Evolutionary conservation across 805 yeast species (phyloP).

Genomic region (Jamesozyma piceae): DNA sequence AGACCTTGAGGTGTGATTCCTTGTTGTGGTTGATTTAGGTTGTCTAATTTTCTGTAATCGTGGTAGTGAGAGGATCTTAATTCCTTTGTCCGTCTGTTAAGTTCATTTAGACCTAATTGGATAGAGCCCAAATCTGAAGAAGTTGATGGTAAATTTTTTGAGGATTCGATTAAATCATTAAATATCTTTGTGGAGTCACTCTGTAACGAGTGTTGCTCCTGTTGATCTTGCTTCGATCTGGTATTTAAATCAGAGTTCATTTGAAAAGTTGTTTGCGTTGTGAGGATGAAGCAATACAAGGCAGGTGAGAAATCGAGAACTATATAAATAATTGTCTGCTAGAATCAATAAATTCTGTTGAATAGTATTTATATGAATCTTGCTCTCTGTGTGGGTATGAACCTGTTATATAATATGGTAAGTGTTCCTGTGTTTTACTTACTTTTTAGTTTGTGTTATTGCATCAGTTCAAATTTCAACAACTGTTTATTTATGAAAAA

Average conservation of each 20-base stretch:
- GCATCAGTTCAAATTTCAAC: too few species aligned
- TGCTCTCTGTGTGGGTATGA: too few species aligned
- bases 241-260: neutral
- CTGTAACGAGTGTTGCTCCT: neutral
- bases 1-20: slow-evolving; percentile 8
- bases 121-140: slow-evolving; percentile 68
- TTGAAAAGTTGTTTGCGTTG: too few species aligned
- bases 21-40: neutral
- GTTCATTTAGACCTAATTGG: slow-evolving; percentile 70
- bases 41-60: slow-evolving; percentile 6
- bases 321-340: too few species aligned
- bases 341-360: too few species aligned
- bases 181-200: slow-evolving; percentile 28
- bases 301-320: too few species aligned
- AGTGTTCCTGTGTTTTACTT: too few species aligned
- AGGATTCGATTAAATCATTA: slow-evolving; percentile 68
- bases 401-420: too few species aligned
- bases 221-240: neutral
- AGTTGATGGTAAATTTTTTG: slow-evolving; percentile 60
- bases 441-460: too few species aligned
- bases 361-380: too few species aligned
- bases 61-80: slow-evolving; percentile 32
- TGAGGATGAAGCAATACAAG: too few species aligned
- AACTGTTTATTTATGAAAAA: too few species aligned
- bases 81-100: slow-evolving; percentile 55